Conservation (phyloP, 139 green algal species). For the Coelastrella sp. region DNA sequence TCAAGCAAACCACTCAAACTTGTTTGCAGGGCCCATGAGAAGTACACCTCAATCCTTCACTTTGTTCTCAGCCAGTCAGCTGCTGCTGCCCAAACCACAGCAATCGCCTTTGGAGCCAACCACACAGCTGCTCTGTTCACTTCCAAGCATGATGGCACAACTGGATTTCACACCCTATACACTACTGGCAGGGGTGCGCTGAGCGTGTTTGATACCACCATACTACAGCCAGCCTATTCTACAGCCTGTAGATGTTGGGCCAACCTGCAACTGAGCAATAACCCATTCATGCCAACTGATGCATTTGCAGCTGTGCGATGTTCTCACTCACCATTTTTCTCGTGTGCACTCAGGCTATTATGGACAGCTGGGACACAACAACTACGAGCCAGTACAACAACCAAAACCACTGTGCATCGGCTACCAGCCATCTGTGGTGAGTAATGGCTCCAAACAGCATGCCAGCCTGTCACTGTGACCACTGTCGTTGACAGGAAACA, state of each 20-base stretch:
- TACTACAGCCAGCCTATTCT: neutral
- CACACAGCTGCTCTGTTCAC: constrained; percentile 77
- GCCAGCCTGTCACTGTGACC: too few species aligned
- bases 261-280: too few species aligned
- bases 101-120: constrained; percentile 77
- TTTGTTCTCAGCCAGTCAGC: constrained; percentile 79
- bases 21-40: constrained; percentile 71
- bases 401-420: constrained; percentile 58
- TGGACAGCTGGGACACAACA: constrained; percentile 79
- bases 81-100: constrained; percentile 61
- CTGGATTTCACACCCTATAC: constrained; percentile 58
- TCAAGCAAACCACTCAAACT: too few species aligned
- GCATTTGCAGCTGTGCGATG: too few species aligned
- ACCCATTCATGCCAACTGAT: too few species aligned
- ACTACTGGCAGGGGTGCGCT: constrained; percentile 56
- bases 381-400: constrained; percentile 53
- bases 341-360: constrained; percentile 77
- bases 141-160: neutral
- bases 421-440: constrained; percentile 59
- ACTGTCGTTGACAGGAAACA: too few species aligned
- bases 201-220: neutral
- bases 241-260: too few species aligned
- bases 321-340: too few species aligned
- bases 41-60: constrained; percentile 72
- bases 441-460: neutral